These are phyloP conservation scores for Yamadazyma friedrichii DNA, from an alignment of 1,139 yeast genomes.

Conservation along the genomic window DNA sequence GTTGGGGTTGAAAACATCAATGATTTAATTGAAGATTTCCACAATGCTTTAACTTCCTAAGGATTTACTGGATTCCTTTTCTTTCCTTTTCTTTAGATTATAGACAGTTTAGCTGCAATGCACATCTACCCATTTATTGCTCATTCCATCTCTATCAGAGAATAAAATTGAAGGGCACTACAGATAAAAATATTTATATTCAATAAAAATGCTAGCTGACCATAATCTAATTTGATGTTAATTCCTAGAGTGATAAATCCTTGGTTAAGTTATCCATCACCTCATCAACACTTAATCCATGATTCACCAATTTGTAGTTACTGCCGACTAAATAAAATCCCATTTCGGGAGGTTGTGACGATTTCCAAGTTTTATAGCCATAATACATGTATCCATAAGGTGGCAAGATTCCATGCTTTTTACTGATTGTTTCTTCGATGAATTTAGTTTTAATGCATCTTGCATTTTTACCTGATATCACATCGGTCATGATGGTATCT, in stretches of 20 bases:
- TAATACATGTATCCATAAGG: constrained; percentile 36
- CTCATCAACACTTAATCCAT: constrained; percentile 11
- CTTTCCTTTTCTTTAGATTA: no score
- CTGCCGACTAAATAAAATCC: constrained; percentile 37
- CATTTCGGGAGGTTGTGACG: neutral
- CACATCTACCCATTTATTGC: no score
- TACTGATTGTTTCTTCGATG: constrained; percentile 9
- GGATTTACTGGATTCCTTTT: no score
- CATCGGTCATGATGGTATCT: constrained; percentile 33
- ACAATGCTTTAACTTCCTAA: neutral
- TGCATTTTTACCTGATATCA: constrained; percentile 40
- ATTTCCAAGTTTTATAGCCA: constrained; percentile 28
- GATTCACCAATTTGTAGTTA: constrained; percentile 23
- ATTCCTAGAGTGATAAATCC: neutral
- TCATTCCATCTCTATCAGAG: no score
- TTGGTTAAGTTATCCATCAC: constrained; percentile 15
- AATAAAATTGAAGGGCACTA: no score
- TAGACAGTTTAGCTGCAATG: no score
- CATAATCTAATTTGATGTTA: no score
- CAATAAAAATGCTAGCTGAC: no score
- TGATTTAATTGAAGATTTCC: constrained; percentile 69
- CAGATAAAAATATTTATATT: no score
- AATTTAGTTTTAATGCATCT: constrained; percentile 36
- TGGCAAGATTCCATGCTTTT: constrained; percentile 22
- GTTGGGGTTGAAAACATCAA: constrained; percentile 75